A percentile compares a stretch with the other conserved stretches of the same genome.
These are phyloP conservation scores for Peronospora tabacina DNA, from an alignment of 352 stramenopile species.

Conservation along the genomic window DNA sequence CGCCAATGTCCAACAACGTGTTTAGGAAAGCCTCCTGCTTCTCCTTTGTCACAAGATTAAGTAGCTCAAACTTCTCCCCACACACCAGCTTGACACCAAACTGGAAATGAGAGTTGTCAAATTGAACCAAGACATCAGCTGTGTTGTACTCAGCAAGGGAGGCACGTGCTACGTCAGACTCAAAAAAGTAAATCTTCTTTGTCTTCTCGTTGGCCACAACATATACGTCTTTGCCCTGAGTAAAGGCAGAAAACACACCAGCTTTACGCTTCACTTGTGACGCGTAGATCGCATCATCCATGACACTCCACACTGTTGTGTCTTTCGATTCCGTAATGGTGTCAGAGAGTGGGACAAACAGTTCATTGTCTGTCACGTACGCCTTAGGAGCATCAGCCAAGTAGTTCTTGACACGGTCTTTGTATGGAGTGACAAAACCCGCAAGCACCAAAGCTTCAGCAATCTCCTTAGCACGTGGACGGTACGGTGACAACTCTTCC, in stretches of 20 bases:
- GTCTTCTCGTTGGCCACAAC: slow-evolving; percentile 36
- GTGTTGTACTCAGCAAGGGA: slow-evolving; percentile 26
- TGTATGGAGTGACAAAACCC: slow-evolving; percentile 36
- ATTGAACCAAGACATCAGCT: slow-evolving; percentile 35
- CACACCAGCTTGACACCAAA: slow-evolving; percentile 41
- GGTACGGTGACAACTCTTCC: slow-evolving; percentile 27
- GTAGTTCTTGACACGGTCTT: slow-evolving; percentile 41
- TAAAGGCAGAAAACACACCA: slow-evolving; percentile 46
- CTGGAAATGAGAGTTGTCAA: slow-evolving; percentile 35
- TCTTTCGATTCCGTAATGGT: slow-evolving; percentile 33
- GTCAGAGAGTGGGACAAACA: slow-evolving; percentile 35
- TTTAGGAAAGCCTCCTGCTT: slow-evolving; percentile 45
- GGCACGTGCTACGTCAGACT: slow-evolving; percentile 29
- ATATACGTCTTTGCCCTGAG: slow-evolving; percentile 50
- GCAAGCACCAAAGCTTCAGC: slow-evolving; percentile 30
- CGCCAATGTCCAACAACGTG: slow-evolving; percentile 37
- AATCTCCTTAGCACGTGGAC: slow-evolving; percentile 32
- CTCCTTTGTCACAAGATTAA: slow-evolving; percentile 37
- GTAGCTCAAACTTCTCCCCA: slow-evolving; percentile 34
- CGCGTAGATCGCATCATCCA: slow-evolving; percentile 31
- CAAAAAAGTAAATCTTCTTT: slow-evolving; percentile 41
- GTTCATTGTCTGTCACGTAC: slow-evolving; percentile 39
- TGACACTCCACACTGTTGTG: slow-evolving; percentile 30
- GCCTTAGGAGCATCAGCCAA: slow-evolving; percentile 29
- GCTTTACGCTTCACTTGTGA: slow-evolving; percentile 53